A percentile compares a stretch with the other conserved stretches of the same genome.
Evolutionary conservation across 768 basidiomycete species (phyloP).

Genomic region (Suillus placidus): DNA sequence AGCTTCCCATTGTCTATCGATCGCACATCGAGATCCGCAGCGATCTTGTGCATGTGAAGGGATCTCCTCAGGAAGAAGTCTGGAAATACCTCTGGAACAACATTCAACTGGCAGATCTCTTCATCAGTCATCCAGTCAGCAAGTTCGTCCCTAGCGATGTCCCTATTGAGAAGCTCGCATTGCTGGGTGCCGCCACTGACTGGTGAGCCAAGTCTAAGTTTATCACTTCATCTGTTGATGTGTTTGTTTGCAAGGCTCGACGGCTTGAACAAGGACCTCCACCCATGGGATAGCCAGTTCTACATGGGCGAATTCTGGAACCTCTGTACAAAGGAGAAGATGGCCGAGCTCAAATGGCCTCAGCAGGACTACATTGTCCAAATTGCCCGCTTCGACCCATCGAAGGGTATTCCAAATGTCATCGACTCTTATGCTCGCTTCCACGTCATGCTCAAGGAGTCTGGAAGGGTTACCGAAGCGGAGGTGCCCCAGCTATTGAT

Average conservation of each 20-base stretch:
- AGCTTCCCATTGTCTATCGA: slow-evolving; percentile 88
- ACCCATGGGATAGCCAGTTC: slow-evolving; percentile 78
- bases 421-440: slow-evolving; percentile 87
- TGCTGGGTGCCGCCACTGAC: slow-evolving; percentile 85
- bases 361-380: slow-evolving; percentile 85
- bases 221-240: slow-evolving; percentile 10
- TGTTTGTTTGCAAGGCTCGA: slow-evolving; percentile 61
- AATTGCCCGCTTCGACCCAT: slow-evolving; percentile 93
- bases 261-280: slow-evolving; percentile 90
- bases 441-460: slow-evolving; percentile 60
- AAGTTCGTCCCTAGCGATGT: slow-evolving; percentile 93
- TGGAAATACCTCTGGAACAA: slow-evolving; percentile 97
- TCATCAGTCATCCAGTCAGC: slow-evolving; percentile 93
- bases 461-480: slow-evolving; percentile 44
- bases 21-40: slow-evolving; percentile 95
- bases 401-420: slow-evolving; percentile 81
- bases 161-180: slow-evolving; percentile 64
- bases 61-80: slow-evolving; percentile 86
- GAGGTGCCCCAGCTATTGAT: slow-evolving; percentile 75
- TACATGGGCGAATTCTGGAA: slow-evolving; percentile 89
- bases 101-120: slow-evolving; percentile 86
- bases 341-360: slow-evolving; percentile 79
- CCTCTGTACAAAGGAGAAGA: slow-evolving; percentile 78
- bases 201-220: slow-evolving; percentile 48
- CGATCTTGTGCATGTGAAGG: slow-evolving; percentile 79